Base-by-base conservation (phyloP, 495 filamentous ascomycete genomes). In the Xylaria flabelliformis region DNA sequence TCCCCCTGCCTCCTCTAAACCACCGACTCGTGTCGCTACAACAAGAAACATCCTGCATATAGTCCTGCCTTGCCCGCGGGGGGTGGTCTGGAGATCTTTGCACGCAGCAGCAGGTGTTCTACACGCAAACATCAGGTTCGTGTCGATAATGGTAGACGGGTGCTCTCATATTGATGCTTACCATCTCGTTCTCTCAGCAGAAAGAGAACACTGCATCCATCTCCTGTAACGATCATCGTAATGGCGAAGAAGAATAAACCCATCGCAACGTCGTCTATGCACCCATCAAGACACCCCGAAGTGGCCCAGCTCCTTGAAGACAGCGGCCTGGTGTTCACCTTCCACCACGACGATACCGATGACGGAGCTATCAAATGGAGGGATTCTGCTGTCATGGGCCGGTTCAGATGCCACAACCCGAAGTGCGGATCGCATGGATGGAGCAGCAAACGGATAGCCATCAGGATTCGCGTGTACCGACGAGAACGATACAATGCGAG, bases 391-490 rank as follows among this genome's bases (percentile, higher is more conserved):
- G 76, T 83, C 69, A 82, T 79, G 77, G 82, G 80, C 10, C 75
- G 73, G 9, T 83, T 83, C 71, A 67, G 46, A 34, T 87, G 81
- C 69, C 48, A 55, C 58, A 82, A 82, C 71, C 15, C 34, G 36
- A 67, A 36, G 34, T 84, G 81, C 73, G 12, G 9, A 17, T 29
- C 53, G 26, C 29, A 44, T 26, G 76, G 74, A 68, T 82, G 84
- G 84, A 72, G 79, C 62, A 87, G 84, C 77, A 83, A 80, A 70
- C 71, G 68, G 67, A 81, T 86, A 48, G 81, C 84, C 41, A 81
- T 85, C 46, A 81, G 78, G 2, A 86, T 87, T 46, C 82, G 83
- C 53, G 79, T 77, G 75, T 87, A 87, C 77, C 64, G 72, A 29
- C 73, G 72, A 19, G 17, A 64, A 46, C 55, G 69, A 74, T 87